phyloP scores from a whole-genome alignment of 805 yeast species.

The Nakazawaea anatomiae region DNA sequence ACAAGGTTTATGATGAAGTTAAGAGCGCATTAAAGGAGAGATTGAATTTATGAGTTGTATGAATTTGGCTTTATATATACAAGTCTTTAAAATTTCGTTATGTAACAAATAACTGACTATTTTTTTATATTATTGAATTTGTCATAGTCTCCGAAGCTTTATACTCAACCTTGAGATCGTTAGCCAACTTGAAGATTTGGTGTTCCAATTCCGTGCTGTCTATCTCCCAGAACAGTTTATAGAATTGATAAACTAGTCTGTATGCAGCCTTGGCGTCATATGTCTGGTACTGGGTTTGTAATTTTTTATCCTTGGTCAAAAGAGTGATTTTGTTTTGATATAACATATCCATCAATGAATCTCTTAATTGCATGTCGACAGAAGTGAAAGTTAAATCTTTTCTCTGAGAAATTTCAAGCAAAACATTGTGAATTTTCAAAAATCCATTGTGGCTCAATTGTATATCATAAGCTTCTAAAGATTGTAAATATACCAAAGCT shows the following conservation, averaged over 20 bases:
- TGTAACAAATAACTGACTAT: neutral
- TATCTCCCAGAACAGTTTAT: conserved; percentile 3
- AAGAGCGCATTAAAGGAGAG: conserved; percentile 53
- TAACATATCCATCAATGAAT: neutral
- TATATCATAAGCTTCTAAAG: neutral
- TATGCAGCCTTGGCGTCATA: neutral
- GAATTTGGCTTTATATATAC: neutral
- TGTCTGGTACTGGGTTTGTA: neutral
- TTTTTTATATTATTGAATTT: too few relatives aligned
- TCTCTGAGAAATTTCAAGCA: neutral
- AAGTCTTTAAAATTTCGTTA: neutral
- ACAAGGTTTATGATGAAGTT: conserved; percentile 67
- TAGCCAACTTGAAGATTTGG: neutral
- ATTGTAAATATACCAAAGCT: conserved; percentile 1
- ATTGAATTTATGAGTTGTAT: conserved; percentile 8
- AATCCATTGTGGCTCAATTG: neutral
- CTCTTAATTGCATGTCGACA: neutral
- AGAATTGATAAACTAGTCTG: neutral
- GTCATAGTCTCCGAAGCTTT: neutral
- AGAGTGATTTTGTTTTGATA: neutral
- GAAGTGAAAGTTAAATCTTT: neutral
- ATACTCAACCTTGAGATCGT: neutral
- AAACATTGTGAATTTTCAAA: neutral
- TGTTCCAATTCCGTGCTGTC: neutral
- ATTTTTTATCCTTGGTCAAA: neutral